Conservation (phyloP, 495 filamentous ascomycete genomes). For the Bombardia bombarda region DNA sequence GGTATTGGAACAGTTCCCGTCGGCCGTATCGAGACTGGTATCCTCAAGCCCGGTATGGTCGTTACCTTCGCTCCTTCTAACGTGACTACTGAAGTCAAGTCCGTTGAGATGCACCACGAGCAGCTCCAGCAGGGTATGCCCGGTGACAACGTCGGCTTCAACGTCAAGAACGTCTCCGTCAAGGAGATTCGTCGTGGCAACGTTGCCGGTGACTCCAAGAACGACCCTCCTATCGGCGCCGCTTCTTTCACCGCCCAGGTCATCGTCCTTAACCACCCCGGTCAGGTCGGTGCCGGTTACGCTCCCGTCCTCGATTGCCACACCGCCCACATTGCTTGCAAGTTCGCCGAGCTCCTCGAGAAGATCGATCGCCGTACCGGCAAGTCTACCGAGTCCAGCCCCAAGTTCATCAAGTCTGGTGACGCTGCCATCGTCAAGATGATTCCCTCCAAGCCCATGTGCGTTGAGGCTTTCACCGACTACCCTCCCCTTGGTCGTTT, state of each 20-base stretch:
- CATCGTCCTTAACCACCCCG: constrained; percentile 99
- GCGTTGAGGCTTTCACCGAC: constrained; percentile 98
- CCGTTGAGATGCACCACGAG: constrained; percentile 99
- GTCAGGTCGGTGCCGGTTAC: constrained; percentile 98
- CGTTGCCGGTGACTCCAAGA: constrained; percentile 99
- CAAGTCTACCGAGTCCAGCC: constrained; percentile 82
- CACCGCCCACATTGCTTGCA: constrained; percentile 99
- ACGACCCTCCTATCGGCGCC: constrained; percentile 83
- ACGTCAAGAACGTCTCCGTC: constrained; percentile 99
- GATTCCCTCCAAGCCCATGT: constrained; percentile 99
- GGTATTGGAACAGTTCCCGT: constrained; percentile 99
- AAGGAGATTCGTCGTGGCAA: constrained; percentile 99
- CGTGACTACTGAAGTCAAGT: constrained; percentile 99
- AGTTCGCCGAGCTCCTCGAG: constrained; percentile 96
- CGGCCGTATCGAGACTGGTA: constrained; percentile 99
- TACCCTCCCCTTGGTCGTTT: constrained; percentile 99
- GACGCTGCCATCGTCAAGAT: constrained; percentile 99
- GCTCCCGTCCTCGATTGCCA: constrained; percentile 98
- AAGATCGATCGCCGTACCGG: constrained; percentile 99
- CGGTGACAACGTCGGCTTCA: constrained; percentile 99
- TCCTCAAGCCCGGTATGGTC: constrained; percentile 97
- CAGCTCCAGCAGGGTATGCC: constrained; percentile 93
- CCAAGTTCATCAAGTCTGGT: constrained; percentile 99
- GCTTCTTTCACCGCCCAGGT: constrained; percentile 99
- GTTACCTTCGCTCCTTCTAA: constrained; percentile 92